A percentile compares a stretch with the other conserved stretches of the same genome.
Conservation (phyloP, 2,329 filamentous ascomycete genomes). For the Thermothelomyces thermophilus region DNA sequence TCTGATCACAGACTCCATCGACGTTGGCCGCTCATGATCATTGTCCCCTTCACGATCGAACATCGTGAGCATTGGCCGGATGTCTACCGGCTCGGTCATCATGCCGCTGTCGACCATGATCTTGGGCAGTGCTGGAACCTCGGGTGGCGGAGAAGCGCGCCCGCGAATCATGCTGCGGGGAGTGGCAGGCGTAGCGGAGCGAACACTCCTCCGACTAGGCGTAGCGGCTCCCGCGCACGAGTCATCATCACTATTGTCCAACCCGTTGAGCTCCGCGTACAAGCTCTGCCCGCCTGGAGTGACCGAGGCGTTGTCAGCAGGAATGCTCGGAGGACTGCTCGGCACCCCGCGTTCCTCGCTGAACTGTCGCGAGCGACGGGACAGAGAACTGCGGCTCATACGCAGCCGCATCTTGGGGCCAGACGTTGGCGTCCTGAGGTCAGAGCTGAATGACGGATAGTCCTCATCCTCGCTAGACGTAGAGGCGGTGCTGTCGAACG, state of each 20-base stretch:
- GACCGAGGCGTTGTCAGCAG: conserved; percentile 40
- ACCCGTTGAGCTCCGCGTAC: conserved; percentile 81
- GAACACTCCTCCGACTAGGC: conserved; percentile 44
- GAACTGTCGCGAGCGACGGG: conserved; percentile 53
- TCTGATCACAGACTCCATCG: conserved; percentile 38
- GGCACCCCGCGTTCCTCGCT: conserved; percentile 54
- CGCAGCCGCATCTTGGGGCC: conserved; percentile 65
- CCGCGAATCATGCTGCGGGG: conserved; percentile 42
- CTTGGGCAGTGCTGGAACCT: conserved; percentile 45
- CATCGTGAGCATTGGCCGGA: conserved; percentile 23
- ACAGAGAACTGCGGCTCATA: conserved; percentile 55
- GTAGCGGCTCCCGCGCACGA: conserved; percentile 49
- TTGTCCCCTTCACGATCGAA: background rate
- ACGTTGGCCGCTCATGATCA: conserved; percentile 32
- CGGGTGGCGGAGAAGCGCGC: conserved; percentile 40
- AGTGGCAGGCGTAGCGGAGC: conserved; percentile 44
- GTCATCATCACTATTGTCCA: conserved; percentile 70
- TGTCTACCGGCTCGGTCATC: conserved; percentile 54
- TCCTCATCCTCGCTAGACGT: conserved; percentile 73
- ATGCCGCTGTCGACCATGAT: conserved; percentile 54
- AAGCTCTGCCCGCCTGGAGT: conserved; percentile 63
- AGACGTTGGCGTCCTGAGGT: conserved; percentile 56
- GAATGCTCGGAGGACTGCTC: conserved; percentile 54
- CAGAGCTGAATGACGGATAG: conserved; percentile 41
- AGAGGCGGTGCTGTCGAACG: conserved; percentile 82